Evolutionary conservation across 768 basidiomycete genomes (phyloP).

Genomic region (Arthromyces matolae): DNA sequence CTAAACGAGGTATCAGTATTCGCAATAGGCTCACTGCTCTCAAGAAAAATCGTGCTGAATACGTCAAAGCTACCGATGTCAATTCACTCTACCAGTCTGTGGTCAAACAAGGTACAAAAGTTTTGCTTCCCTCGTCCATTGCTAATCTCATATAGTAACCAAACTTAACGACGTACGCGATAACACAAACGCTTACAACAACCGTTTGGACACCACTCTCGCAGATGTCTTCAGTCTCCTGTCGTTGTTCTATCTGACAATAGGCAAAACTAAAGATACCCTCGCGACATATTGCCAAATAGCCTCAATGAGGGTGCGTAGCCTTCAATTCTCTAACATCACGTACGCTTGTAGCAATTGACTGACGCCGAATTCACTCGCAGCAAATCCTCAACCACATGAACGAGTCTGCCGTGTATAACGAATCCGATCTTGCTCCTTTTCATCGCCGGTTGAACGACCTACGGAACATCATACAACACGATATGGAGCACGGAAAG

Average conservation of each 20-base stretch:
- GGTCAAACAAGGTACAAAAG: conserved; percentile 80
- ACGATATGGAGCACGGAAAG: conserved; percentile 75
- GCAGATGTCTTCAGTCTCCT: conserved; percentile 94
- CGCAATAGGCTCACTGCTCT: conserved; percentile 92
- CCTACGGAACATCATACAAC: conserved; percentile 80
- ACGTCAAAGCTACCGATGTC: conserved; percentile 91
- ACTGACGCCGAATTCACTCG: conserved; percentile 16
- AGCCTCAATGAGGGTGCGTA: conserved; percentile 90
- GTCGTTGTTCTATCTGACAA: conserved; percentile 95
- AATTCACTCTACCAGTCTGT: conserved; percentile 89
- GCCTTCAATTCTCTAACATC: not conserved
- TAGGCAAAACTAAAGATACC: conserved; percentile 91
- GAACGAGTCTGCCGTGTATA: conserved; percentile 95
- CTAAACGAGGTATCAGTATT: conserved; percentile 52
- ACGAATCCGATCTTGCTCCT: conserved; percentile 83
- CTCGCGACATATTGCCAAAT: conserved; percentile 96
- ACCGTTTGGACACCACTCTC: conserved; percentile 91
- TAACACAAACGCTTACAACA: conserved; percentile 70
- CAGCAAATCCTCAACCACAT: conserved; percentile 94
- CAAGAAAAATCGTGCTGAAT: conserved; percentile 90
- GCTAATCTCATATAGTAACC: conserved; percentile 53
- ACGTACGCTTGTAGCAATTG: conserved; percentile 10
- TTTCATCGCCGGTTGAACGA: conserved; percentile 81
- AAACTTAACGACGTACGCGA: conserved; percentile 89
- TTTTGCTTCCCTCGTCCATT: not conserved